phyloP scores from a whole-genome alignment of 1,284 basidiomycete species.

The Malassezia globosa region DNA sequence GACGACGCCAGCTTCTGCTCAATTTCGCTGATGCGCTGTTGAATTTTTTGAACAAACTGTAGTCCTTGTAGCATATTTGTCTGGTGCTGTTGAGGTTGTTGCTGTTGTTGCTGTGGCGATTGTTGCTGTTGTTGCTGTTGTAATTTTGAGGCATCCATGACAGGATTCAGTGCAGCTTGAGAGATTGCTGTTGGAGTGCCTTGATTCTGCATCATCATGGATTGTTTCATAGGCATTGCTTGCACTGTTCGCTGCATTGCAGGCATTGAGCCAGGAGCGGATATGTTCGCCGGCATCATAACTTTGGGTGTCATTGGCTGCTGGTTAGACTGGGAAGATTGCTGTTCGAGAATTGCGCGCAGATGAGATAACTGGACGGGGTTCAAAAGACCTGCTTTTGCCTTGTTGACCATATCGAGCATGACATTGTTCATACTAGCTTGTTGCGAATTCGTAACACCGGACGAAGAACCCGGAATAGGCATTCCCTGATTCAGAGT shows the following conservation, averaged over 20 bases:
- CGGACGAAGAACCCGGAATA: not conserved
- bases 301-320: not conserved
- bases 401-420: slow-evolving; percentile 11
- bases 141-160: not conserved
- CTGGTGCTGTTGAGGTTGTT: not conserved
- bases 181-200: not conserved
- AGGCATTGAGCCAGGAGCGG: not conserved
- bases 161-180: not conserved
- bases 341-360: slow-evolving; percentile 25
- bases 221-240: slow-evolving; percentile 11
- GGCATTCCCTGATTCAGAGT: not conserved
- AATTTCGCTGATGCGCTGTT: slow-evolving; percentile 29
- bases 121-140: not conserved
- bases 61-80: slow-evolving; percentile 19
- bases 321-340: not conserved
- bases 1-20: slow-evolving; percentile 28
- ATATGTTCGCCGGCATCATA: not conserved
- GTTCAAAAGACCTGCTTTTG: slow-evolving; percentile 24
- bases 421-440: slow-evolving; percentile 3
- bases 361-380: slow-evolving; percentile 29
- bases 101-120: not conserved
- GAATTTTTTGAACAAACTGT: slow-evolving; percentile 29
- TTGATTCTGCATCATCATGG: slow-evolving; percentile 15
- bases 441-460: not conserved
- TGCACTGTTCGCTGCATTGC: not conserved